Evolutionary conservation across 2,329 filamentous ascomycete genomes (phyloP).

Genomic region (Trichoderma arundinaceum): DNA sequence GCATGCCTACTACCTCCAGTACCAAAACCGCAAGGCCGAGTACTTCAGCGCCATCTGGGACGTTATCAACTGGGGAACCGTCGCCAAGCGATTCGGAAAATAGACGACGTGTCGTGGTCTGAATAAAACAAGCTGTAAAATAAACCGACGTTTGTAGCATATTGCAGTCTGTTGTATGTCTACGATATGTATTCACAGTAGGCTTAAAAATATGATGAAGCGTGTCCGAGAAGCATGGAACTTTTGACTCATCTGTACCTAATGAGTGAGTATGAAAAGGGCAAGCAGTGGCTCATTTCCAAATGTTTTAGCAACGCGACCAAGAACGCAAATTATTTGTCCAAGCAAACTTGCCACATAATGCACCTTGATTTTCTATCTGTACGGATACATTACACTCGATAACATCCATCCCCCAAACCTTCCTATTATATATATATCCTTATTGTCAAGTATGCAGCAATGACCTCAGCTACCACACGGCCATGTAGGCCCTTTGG

Average conservation of each 20-base stretch:
- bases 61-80: conserved; percentile 93
- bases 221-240: background rate
- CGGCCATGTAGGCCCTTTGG: too few relatives aligned
- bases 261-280: background rate
- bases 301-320: too few relatives aligned
- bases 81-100: conserved; percentile 73
- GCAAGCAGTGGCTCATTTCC: too few relatives aligned
- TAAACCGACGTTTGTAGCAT: conserved; percentile 4
- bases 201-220: background rate
- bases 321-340: too few relatives aligned
- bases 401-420: too few relatives aligned
- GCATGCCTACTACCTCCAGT: conserved; percentile 95
- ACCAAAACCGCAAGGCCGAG: conserved; percentile 95
- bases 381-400: too few relatives aligned
- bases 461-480: too few relatives aligned
- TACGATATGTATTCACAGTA: background rate
- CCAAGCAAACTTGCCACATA: too few relatives aligned
- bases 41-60: conserved; percentile 96
- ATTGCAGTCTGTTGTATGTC: background rate
- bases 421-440: too few relatives aligned
- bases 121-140: conserved; percentile 12
- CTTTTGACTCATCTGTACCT: background rate
- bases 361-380: too few relatives aligned
- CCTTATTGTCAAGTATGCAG: too few relatives aligned
- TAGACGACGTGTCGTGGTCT: conserved; percentile 38